Conservation (phyloP, 2,329 filamentous ascomycete genomes). For the Penicillium sp. region DNA sequence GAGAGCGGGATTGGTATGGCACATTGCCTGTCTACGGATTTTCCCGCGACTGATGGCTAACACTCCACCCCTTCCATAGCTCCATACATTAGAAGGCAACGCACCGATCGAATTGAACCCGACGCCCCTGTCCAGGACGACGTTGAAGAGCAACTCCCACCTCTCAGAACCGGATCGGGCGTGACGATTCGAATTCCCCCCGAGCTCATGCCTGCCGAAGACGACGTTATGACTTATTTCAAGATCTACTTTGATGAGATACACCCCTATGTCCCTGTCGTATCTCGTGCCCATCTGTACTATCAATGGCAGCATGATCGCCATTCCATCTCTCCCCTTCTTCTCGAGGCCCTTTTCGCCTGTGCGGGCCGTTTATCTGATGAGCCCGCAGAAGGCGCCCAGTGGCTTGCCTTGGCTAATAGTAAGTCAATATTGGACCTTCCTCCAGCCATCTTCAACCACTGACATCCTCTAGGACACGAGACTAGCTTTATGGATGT, state of each 20-base stretch:
- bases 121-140: slow-evolving; percentile 64
- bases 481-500: slow-evolving; percentile 92
- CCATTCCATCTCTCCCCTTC: slow-evolving; percentile 79
- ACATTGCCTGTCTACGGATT: neutral
- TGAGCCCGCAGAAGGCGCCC: slow-evolving; percentile 77
- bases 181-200: slow-evolving; percentile 82
- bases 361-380: slow-evolving; percentile 81
- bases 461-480: slow-evolving; percentile 60
- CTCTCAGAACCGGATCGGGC: slow-evolving; percentile 65
- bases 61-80: slow-evolving; percentile 49
- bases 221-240: slow-evolving; percentile 78
- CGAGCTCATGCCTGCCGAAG: slow-evolving; percentile 87
- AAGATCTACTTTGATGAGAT: slow-evolving; percentile 87
- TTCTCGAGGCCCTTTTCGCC: slow-evolving; percentile 87
- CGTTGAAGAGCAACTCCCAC: slow-evolving; percentile 67
- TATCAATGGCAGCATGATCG: slow-evolving; percentile 84
- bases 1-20: slow-evolving; percentile 78
- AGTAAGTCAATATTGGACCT: slow-evolving; percentile 52
- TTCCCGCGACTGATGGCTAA: slow-evolving; percentile 8
- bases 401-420: slow-evolving; percentile 87
- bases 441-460: slow-evolving; percentile 5
- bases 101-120: slow-evolving; percentile 49
- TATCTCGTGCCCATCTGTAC: slow-evolving; percentile 79
- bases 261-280: slow-evolving; percentile 86
- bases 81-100: slow-evolving; percentile 74